Evolutionary conservation across 106 monocot species (phyloP).

Genomic region (Allium cepa): DNA sequence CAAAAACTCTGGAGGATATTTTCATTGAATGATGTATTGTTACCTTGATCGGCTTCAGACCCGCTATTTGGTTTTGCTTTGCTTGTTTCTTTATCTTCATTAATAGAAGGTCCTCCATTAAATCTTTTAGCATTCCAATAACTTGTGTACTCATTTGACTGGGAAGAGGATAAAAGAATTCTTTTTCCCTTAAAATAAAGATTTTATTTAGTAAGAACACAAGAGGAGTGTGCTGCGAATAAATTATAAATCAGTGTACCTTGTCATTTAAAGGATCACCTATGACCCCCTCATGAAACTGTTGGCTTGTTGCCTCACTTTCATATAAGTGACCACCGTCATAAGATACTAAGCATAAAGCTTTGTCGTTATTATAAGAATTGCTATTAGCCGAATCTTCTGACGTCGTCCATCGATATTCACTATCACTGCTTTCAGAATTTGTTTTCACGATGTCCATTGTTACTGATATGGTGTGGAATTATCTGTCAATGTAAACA

Average conservation of each 20-base stretch:
- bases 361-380: background rate
- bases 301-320: background rate
- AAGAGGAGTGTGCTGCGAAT: background rate
- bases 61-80: background rate
- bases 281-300: background rate
- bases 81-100: background rate
- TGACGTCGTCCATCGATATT: background rate
- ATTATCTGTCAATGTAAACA: no score
- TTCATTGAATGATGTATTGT: background rate
- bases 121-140: background rate
- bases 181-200: background rate
- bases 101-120: constrained; percentile 1
- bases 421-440: constrained; percentile 27
- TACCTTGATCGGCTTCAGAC: background rate
- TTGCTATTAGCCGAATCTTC: background rate
- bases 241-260: background rate
- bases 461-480: no score
- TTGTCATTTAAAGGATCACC: background rate
- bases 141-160: background rate
- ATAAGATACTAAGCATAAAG: background rate
- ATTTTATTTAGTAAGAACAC: background rate
- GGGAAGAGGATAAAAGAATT: constrained; percentile 2
- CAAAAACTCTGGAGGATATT: background rate
- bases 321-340: background rate
- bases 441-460: constrained; percentile 34